Percentiles rank a stretch among this genome's conserved stretches.
Evolutionary conservation across 2,329 filamentous ascomycete species (phyloP).

Genomic region (Aureobasidium namibiae): DNA sequence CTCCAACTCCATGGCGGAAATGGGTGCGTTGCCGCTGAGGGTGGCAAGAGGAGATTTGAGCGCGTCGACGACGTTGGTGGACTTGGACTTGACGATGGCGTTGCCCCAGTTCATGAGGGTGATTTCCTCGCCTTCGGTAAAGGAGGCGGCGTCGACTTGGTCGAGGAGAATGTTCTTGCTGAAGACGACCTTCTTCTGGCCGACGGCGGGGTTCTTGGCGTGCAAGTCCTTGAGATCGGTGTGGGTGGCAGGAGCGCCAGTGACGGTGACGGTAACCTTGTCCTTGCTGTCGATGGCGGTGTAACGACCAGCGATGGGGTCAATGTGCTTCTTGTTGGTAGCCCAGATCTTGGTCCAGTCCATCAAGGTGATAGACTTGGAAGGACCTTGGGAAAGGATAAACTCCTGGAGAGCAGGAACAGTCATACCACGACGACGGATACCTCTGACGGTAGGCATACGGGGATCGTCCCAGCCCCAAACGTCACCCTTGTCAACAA

Average conservation of each 20-base stretch:
- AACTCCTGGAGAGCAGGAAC: constrained; percentile 69
- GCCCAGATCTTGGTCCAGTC: constrained; percentile 61
- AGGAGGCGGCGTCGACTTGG: constrained; percentile 74
- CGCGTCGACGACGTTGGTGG: constrained; percentile 33
- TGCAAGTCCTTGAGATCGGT: constrained; percentile 77
- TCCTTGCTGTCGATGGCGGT: constrained; percentile 56
- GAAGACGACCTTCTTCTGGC: constrained; percentile 77
- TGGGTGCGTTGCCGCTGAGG: constrained; percentile 40
- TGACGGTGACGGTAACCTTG: constrained; percentile 51
- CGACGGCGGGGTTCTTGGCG: constrained; percentile 77
- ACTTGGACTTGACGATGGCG: constrained; percentile 64
- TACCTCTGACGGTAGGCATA: constrained; percentile 76
- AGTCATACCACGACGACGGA: constrained; percentile 69
- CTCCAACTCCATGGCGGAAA: constrained; percentile 68
- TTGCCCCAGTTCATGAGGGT: constrained; percentile 98
- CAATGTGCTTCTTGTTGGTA: constrained; percentile 41
- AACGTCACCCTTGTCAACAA: constrained; percentile 65
- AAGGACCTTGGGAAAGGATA: constrained; percentile 72
- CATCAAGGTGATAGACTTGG: constrained; percentile 70
- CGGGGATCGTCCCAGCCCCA: constrained; percentile 83
- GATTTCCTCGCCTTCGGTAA: constrained; percentile 81
- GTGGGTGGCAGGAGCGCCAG: constrained; percentile 31
- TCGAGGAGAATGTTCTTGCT: constrained; percentile 71
- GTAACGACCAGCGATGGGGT: constrained; percentile 36
- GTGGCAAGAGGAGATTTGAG: constrained; percentile 34